phyloP scores from a whole-genome alignment of 1,284 basidiomycete genomes.

The Ganoderma lingzhi region DNA sequence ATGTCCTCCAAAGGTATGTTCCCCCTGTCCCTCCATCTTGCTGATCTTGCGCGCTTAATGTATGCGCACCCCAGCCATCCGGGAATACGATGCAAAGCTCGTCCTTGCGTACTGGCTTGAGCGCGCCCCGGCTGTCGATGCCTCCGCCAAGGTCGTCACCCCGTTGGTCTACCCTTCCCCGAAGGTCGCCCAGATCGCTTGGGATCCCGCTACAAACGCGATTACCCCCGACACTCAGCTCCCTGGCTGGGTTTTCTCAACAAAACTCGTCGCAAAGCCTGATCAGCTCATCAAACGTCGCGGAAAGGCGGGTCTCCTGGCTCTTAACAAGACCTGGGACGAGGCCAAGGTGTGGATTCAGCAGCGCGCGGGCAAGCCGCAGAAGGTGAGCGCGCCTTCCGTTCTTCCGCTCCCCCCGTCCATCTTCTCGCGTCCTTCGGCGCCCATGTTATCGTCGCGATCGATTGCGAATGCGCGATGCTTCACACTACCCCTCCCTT shows the following conservation, averaged over 20 bases:
- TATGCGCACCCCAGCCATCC: conserved; percentile 68
- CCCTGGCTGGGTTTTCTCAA: conserved; percentile 86
- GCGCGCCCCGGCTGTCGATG: conserved; percentile 74
- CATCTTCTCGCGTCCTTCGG: conserved; percentile 25
- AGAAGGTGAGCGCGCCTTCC: conserved; percentile 66
- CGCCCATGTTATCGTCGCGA: conserved; percentile 18
- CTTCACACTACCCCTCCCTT: conserved; percentile 3
- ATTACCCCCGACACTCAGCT: conserved; percentile 84
- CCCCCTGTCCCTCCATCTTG: conserved; percentile 9
- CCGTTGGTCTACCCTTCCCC: conserved; percentile 73
- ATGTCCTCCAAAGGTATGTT: conserved; percentile 47
- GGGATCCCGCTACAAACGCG: conserved; percentile 85
- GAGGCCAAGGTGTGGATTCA: conserved; percentile 90
- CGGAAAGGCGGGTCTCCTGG: conserved; percentile 96
- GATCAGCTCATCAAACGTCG: conserved; percentile 99
- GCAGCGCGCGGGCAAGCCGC: conserved; percentile 92
- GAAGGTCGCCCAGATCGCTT: conserved; percentile 84
- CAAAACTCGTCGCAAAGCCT: conserved; percentile 92
- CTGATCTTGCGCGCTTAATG: conserved; percentile 6
- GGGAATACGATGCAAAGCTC: conserved; percentile 96
- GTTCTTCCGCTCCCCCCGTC: conserved; percentile 14
- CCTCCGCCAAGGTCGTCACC: conserved; percentile 60
- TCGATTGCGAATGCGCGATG: conserved; percentile 15
- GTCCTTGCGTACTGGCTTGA: conserved; percentile 94
- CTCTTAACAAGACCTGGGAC: conserved; percentile 93